phyloP scores from a whole-genome alignment of 768 basidiomycete genomes.

The Pulveroboletus ravenelii region DNA sequence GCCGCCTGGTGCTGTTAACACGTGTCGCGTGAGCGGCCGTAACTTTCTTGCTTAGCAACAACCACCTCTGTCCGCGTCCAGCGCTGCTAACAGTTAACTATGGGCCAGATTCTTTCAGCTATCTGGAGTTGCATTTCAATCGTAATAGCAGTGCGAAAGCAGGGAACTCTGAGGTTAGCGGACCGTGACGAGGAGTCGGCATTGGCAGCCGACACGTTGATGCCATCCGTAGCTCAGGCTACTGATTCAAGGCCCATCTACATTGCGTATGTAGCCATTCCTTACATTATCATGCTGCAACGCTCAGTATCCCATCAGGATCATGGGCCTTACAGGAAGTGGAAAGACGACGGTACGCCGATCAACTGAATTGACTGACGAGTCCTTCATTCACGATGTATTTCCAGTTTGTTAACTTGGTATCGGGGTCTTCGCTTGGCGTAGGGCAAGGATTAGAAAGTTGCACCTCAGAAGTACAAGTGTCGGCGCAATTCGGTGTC shows the following conservation, averaged over 20 bases:
- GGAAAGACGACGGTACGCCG: slow-evolving; percentile 29
- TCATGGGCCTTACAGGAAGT: slow-evolving; percentile 30
- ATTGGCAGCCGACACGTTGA: not conserved
- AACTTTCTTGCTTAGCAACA: not conserved
- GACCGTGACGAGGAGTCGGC: slow-evolving; percentile 18
- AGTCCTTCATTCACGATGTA: not conserved
- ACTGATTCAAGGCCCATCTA: slow-evolving; percentile 17
- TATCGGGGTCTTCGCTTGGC: slow-evolving; percentile 24
- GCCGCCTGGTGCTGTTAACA: slow-evolving; percentile 7
- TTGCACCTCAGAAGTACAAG: slow-evolving; percentile 31
- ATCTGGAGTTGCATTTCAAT: not conserved
- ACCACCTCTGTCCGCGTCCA: slow-evolving; percentile 2
- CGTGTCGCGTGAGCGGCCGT: not conserved
- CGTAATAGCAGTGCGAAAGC: not conserved
- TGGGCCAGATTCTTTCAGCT: slow-evolving; percentile 20
- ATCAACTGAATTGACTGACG: not conserved
- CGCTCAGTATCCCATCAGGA: slow-evolving; percentile 15
- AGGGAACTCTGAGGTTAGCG: slow-evolving; percentile 11
- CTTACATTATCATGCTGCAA: not conserved
- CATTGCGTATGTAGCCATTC: slow-evolving; percentile 22
- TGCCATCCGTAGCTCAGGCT: not conserved
- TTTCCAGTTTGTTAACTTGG: slow-evolving; percentile 33
- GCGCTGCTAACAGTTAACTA: slow-evolving; percentile 12
- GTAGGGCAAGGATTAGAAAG: slow-evolving; percentile 34
- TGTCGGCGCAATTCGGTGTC: slow-evolving; percentile 20